These are phyloP conservation scores for Monascus ruber DNA, from an alignment of 2,329 filamentous ascomycete species.

Conservation along the genomic window DNA sequence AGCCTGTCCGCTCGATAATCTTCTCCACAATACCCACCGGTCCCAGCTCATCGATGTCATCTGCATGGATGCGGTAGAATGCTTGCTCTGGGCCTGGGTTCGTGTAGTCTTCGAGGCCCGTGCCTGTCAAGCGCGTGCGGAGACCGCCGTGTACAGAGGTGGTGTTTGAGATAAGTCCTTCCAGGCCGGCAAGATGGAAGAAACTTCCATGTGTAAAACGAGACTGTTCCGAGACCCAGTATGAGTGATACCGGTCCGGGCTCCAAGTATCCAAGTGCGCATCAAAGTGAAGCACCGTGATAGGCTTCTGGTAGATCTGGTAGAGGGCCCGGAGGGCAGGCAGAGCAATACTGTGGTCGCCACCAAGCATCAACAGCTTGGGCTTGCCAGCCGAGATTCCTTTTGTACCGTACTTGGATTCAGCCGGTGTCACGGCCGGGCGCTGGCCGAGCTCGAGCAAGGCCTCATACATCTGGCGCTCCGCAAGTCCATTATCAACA, in stretches of 20 bases:
- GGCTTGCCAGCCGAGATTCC: conserved; percentile 27
- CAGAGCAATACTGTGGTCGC: conserved; percentile 61
- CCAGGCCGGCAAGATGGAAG: conserved; percentile 78
- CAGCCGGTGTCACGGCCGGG: conserved; percentile 21
- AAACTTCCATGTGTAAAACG: conserved; percentile 82
- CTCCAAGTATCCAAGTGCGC: conserved; percentile 79
- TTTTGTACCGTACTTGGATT: conserved; percentile 14
- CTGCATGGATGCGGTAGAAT: conserved; percentile 68
- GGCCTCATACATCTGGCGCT: conserved; percentile 73
- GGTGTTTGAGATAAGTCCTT: conserved; percentile 64
- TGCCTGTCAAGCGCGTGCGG: conserved; percentile 60
- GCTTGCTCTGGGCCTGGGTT: conserved; percentile 61
- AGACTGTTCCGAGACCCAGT: conserved; percentile 59
- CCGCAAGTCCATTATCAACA: conserved; percentile 71
- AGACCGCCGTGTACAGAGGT: conserved; percentile 73
- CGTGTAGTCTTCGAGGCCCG: conserved; percentile 55
- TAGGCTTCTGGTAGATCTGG: conserved; percentile 48
- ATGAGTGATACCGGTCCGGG: conserved; percentile 62
- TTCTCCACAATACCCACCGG: conserved; percentile 55
- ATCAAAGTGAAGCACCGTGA: conserved; percentile 67
- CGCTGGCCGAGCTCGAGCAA: conserved; percentile 56
- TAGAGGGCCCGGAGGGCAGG: conserved; percentile 57
- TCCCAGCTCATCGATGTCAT: conserved; percentile 79
- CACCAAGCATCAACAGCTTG: conserved; percentile 58
- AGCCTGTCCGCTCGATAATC: conserved; percentile 61